Evolutionary conservation across 352 stramenopile species (phyloP), one percentile per base, ranked within the genome.

Genomic region (Halophytophthora polymorphica): DNA sequence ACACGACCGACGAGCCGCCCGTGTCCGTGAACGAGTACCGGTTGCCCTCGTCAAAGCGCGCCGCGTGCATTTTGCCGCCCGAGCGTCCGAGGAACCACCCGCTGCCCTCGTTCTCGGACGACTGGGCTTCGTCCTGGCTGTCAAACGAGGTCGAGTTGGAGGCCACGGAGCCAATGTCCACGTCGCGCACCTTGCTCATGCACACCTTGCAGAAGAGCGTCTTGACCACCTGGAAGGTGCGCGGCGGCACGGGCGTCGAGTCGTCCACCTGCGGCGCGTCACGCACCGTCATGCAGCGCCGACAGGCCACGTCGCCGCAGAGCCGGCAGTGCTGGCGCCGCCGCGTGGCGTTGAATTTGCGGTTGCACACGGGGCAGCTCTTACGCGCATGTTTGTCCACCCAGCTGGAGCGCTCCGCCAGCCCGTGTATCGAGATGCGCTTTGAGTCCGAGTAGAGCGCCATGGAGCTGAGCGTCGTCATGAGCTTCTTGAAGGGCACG

Each of bases 321-420:
- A 91, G 59, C 8, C 81, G 81, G 34, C 81, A 91, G 56, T 91
- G 81, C 54, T 92, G 81, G 11, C 79, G 74, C 1, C 76, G 73
- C 31, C 77, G 75, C 55, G 74, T 84, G 12, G 77, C 51, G 10
- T 64, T 65, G 35, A 92, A 92, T 22, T 69, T 64, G 29, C 72
- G 66, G 33, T 75, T 71, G 57, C 81, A 92, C 23, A 89, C 73
- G 28, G 56, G 52, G 36, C 81, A 92, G 43, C 69, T 65, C 0
- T 62, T 42, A 4, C 72, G 61, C 35, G 65, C 53, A 25, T 61
- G 58, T 42, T 86, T 83, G 6, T 73, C 50, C 4, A 85, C 63
- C 81, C 81, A 91, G 19, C 66, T 69, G 7, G 59, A 53, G n/a
- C 74, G 71, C 45, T 65, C 39, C 14, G 81, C 39, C 37, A 91